Evolutionary conservation across 306 rosid genomes (phyloP).

Genomic region (Quillaja saponaria): DNA sequence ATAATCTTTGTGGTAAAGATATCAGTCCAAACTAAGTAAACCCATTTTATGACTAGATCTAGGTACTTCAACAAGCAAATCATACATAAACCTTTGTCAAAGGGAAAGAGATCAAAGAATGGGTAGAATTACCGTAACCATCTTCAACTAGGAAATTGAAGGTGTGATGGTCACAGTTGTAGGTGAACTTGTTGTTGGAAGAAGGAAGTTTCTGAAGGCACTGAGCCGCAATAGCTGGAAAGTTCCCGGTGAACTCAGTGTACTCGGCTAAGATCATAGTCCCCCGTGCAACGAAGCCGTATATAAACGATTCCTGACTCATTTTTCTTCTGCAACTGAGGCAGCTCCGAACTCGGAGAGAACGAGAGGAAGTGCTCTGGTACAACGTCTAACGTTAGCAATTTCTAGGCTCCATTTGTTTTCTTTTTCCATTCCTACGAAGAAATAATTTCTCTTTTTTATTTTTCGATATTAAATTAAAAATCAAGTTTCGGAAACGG

Average conservation of each 20-base stretch:
- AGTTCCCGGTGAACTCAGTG: slow-evolving; percentile 94
- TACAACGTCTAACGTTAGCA: slow-evolving; percentile 10
- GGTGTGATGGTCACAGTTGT: slow-evolving; percentile 86
- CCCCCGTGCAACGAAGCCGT: slow-evolving; percentile 91
- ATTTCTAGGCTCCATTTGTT: slow-evolving; percentile 19
- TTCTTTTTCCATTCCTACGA: slow-evolving; percentile 32
- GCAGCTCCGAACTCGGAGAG: slow-evolving; percentile 4
- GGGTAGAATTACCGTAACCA: slow-evolving; percentile 64
- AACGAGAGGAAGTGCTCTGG: background rate
- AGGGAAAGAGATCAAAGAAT: slow-evolving; percentile 12
- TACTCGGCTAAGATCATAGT: slow-evolving; percentile 86
- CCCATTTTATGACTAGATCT: slow-evolving; percentile 45
- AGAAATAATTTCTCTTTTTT: slow-evolving; percentile 29
- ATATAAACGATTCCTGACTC: slow-evolving; percentile 86
- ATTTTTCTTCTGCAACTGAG: slow-evolving; percentile 36
- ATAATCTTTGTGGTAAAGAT: background rate
- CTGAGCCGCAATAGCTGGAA: slow-evolving; percentile 89
- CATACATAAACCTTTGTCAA: background rate
- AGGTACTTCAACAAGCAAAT: slow-evolving; percentile 31
- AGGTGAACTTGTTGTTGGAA: slow-evolving; percentile 86
- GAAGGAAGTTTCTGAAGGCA: slow-evolving; percentile 86
- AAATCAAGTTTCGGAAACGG: too few relatives aligned
- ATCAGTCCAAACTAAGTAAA: slow-evolving; percentile 7
- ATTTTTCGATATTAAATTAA: background rate
- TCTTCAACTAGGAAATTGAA: slow-evolving; percentile 84